Conservation (phyloP, 768 basidiomycete species). For the Trametes meyenii region DNA sequence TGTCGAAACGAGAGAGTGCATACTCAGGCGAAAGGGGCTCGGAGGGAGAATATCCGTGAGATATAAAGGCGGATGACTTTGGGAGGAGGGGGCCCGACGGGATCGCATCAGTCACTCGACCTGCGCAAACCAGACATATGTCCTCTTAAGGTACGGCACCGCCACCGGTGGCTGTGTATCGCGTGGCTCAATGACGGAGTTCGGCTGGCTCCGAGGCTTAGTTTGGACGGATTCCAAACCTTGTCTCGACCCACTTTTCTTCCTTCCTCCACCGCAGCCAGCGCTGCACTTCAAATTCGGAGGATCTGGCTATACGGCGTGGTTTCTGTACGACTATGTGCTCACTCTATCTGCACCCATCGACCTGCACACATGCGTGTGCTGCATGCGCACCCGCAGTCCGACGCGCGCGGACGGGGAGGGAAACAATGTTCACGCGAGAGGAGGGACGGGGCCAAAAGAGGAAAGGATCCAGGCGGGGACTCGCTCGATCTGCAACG, state of each 20-base stretch:
- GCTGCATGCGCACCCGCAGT: neutral
- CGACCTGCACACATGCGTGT: no score
- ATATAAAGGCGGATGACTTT: neutral
- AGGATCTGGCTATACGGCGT: neutral
- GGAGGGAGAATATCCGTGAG: no score
- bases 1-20: no score
- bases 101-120: neutral
- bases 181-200: neutral
- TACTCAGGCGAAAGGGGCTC: no score
- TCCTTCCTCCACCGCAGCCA: neutral
- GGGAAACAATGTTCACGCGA: neutral
- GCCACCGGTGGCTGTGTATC: neutral
- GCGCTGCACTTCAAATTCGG: neutral
- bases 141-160: neutral
- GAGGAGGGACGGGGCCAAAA: no score
- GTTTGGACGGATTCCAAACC: no score
- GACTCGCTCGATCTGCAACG: neutral
- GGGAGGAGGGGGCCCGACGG: neutral
- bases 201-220: no score
- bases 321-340: neutral
- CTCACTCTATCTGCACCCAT: no score
- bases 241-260: neutral
- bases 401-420: constrained; percentile 6
- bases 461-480: neutral
- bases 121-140: no score